A percentile compares a stretch with the other conserved stretches of the same genome.
Evolutionary conservation across 1,284 basidiomycete species (phyloP).

Genomic region (Megacollybia platyphylla): DNA sequence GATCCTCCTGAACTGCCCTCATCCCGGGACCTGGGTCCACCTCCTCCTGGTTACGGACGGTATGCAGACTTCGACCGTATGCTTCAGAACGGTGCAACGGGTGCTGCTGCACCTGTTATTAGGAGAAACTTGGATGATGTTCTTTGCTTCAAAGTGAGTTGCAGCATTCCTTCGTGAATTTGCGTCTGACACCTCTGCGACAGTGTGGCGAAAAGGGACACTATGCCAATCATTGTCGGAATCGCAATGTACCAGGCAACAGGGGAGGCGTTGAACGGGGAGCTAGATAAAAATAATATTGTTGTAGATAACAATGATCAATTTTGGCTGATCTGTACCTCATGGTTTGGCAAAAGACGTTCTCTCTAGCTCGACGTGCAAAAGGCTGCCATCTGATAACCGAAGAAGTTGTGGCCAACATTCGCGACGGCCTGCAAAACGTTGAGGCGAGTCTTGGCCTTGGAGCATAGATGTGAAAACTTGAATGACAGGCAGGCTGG

Average conservation of each 20-base stretch:
- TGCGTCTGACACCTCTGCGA: conserved; percentile 4
- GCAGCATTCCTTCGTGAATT: background rate
- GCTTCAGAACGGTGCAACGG: conserved; percentile 15
- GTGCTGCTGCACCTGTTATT: conserved; percentile 21
- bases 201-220: conserved; percentile 86
- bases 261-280: conserved; percentile 54
- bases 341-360: conserved; percentile 92
- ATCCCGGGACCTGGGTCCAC: conserved; percentile 73
- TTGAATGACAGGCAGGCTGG: conserved; percentile 36
- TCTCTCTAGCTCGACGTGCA: conserved; percentile 44
- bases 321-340: background rate
- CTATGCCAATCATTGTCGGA: conserved; percentile 89
- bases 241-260: conserved; percentile 74
- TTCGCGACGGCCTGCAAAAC: conserved; percentile 60
- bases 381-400: conserved; percentile 87
- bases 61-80: conserved; percentile 71
- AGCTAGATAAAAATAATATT: conserved; percentile 15
- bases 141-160: conserved; percentile 74
- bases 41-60: conserved; percentile 83
- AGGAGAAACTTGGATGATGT: conserved; percentile 78
- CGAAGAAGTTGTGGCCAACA: conserved; percentile 59
- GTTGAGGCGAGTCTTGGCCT: conserved; percentile 37
- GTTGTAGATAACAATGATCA: background rate
- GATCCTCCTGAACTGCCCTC: conserved; percentile 68
- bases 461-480: background rate